Percentiles rank a stretch among this genome's conserved stretches.
These are phyloP conservation scores for Fusarium robinianum DNA, from an alignment of 2,329 filamentous ascomycete species.

Conservation along the genomic window DNA sequence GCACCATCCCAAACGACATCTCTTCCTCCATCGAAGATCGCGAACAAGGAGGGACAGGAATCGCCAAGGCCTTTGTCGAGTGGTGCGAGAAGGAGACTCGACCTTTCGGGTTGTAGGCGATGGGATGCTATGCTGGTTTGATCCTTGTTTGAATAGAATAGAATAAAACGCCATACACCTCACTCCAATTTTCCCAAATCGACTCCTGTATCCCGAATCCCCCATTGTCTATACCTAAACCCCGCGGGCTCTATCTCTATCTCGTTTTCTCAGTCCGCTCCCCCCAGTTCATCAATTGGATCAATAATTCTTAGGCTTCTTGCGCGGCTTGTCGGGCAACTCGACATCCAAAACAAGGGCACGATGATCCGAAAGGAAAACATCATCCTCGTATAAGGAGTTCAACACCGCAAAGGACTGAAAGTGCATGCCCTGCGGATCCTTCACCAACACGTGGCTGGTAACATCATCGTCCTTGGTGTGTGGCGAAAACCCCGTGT, in stretches of 20 bases:
- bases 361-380: constrained; percentile 43
- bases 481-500: constrained; percentile 36
- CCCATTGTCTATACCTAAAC: no score
- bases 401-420: constrained; percentile 35
- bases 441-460: constrained; percentile 41
- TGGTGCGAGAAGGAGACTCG: constrained; percentile 24
- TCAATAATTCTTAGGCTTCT: no score
- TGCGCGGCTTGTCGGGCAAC: constrained; percentile 13
- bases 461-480: constrained; percentile 30
- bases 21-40: constrained; percentile 13
- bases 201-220: no score
- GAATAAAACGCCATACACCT: no score
- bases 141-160: no score
- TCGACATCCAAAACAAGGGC: constrained; percentile 38
- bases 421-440: constrained; percentile 32
- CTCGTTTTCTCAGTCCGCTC: no score
- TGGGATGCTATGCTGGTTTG: no score
- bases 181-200: no score
- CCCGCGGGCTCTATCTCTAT: no score
- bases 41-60: constrained; percentile 10
- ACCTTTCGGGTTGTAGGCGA: constrained; percentile 1
- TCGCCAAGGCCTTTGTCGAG: constrained; percentile 11
- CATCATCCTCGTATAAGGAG: constrained; percentile 33
- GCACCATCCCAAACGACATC: constrained; percentile 18
- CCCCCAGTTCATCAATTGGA: no score